Percentiles rank a stretch among this genome's conserved stretches.
These are phyloP conservation scores for Lentinula guzmanii DNA, from an alignment of 768 basidiomycete genomes.

Conservation along the genomic window DNA sequence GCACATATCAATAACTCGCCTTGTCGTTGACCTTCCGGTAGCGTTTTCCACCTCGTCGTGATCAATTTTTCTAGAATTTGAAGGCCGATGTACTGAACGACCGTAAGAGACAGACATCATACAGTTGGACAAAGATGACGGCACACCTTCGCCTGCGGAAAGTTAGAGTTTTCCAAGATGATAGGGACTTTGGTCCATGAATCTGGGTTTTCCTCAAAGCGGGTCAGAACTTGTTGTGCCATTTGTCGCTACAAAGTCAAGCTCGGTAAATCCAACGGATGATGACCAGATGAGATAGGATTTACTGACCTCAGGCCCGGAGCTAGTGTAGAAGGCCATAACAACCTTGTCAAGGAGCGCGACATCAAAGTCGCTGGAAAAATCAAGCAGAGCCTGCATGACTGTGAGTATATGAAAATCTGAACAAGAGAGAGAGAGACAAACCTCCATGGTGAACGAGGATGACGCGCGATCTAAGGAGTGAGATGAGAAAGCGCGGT, in stretches of 20 bases:
- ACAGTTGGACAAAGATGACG: background rate
- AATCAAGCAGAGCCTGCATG: slow-evolving; percentile 81
- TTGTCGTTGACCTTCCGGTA: slow-evolving; percentile 91
- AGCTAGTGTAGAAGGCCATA: slow-evolving; percentile 83
- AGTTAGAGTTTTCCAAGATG: slow-evolving; percentile 79
- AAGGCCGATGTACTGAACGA: slow-evolving; percentile 81
- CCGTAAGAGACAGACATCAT: slow-evolving; percentile 7
- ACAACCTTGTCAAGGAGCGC: slow-evolving; percentile 90
- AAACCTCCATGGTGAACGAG: slow-evolving; percentile 41
- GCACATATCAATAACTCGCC: slow-evolving; percentile 34
- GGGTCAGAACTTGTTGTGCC: slow-evolving; percentile 91
- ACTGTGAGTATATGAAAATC: slow-evolving; percentile 16
- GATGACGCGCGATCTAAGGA: slow-evolving; percentile 6
- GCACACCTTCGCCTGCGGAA: slow-evolving; percentile 78
- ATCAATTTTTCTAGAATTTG: slow-evolving; percentile 97
- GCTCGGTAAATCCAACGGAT: slow-evolving; percentile 7
- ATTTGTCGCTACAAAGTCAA: slow-evolving; percentile 69
- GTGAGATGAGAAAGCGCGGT: slow-evolving; percentile 2
- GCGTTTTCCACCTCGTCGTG: slow-evolving; percentile 89
- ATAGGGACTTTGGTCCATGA: slow-evolving; percentile 97
- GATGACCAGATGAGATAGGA: slow-evolving; percentile 7
- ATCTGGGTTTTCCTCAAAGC: slow-evolving; percentile 94
- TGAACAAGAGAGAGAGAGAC: slow-evolving; percentile 10
- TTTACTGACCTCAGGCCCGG: slow-evolving; percentile 69
- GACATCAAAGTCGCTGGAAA: slow-evolving; percentile 91